Evolutionary conservation across 2,329 filamentous ascomycete species (phyloP), one percentile per base, ranked within the genome.

Genomic region (Nothopassalora personata): DNA sequence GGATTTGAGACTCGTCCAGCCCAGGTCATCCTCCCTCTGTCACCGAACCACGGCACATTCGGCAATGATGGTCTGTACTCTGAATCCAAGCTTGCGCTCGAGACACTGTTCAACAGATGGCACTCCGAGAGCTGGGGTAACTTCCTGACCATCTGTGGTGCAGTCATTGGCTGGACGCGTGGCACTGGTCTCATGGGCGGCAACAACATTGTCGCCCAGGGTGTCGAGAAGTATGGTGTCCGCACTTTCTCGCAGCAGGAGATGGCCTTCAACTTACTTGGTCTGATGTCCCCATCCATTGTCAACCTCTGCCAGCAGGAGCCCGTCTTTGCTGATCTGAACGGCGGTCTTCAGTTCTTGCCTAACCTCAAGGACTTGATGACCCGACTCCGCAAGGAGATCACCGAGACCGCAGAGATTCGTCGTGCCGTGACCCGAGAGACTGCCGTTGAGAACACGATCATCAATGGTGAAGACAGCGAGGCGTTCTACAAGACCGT

Each of bases 231-330:
- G 69, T 94, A 95, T 66, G 94, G 94, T 70, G 94, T 97, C 28
- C 91, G 94, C 69, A 99, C 94, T 4, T 99, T 99, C 82, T 97
- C 93, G 9, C 94, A 97, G 78, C 91, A 96, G 74, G 94, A 99
- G 77, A 99, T 99, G 94, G 94, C 94, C 15, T 99, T 99, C 83
- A 99, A 99, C 78, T 78, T 99, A 66, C 85, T 99, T 48, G 93
- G 94, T 67, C 84, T 99, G 55, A 96, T 99, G 94, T 89, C 92
- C 1, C 92, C 94, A 39, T 84, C 87, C 30, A 90, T 99, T 69
- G 92, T 96, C 67, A 91, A 99, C 73, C 84, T 99, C 47, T 99
- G 94, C 82, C 94, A 99, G 79, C 81, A 85, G 48, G 91, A 97
- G 78, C 95, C 94, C 10, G 91, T 99, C 60, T 97, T 94, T 77